Conservation (phyloP, 352 stramenopile species). For the Globisporangium parvum region DNA sequence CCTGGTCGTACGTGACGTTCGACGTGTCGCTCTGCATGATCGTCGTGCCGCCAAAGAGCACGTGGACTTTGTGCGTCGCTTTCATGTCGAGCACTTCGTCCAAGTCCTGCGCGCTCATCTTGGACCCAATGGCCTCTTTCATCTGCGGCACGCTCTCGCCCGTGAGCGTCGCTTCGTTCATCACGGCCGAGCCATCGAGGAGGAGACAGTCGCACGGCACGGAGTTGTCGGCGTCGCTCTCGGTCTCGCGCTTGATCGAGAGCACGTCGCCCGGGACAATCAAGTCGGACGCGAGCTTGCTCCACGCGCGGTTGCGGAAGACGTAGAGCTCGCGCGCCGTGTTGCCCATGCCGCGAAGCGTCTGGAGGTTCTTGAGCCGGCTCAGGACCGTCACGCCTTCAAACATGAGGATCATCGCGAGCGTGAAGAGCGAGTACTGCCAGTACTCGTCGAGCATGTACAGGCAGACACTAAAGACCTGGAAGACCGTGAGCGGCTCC, state of each 20-base stretch:
- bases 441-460: constrained; percentile 99
- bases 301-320: constrained; percentile 87
- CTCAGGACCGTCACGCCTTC: constrained; percentile 95
- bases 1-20: constrained; percentile 17
- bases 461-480: constrained; percentile 97
- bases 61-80: constrained; percentile 82
- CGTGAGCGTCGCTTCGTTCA: constrained; percentile 99
- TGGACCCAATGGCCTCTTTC: constrained; percentile 90
- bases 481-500: constrained; percentile 98
- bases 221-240: constrained; percentile 71
- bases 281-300: constrained; percentile 68
- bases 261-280: constrained; percentile 93
- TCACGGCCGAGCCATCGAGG: constrained; percentile 91
- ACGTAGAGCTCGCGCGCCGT: constrained; percentile 85
- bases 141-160: constrained; percentile 98
- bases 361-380: constrained; percentile 93
- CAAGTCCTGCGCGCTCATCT: constrained; percentile 72
- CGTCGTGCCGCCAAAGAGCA: constrained; percentile 92
- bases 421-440: constrained; percentile 99
- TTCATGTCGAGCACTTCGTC: constrained; percentile 82
- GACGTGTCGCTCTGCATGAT: constrained; percentile 81
- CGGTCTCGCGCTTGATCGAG: constrained; percentile 88
- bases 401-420: constrained; percentile 98
- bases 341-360: constrained; percentile 92
- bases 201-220: constrained; percentile 96